Conservation (phyloP, 352 stramenopile species). For the Pythium apleroticum region DNA sequence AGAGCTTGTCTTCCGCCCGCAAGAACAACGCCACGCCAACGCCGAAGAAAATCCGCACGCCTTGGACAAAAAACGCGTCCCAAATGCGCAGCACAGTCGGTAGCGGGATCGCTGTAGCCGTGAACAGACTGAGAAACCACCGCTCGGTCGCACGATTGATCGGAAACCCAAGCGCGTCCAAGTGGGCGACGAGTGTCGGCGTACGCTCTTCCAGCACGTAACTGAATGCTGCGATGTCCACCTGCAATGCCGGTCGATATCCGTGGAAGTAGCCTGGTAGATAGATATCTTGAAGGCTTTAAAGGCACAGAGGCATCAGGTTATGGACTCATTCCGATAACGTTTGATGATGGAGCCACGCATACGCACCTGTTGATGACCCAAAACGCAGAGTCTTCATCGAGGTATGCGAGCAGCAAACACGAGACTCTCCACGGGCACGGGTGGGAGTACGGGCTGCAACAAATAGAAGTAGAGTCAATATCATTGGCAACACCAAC, state of each 20-base stretch:
- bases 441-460: slow-evolving; percentile 68
- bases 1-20: slow-evolving; percentile 64
- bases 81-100: slow-evolving; percentile 80
- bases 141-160: slow-evolving; percentile 58
- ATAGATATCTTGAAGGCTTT: slow-evolving; percentile 64
- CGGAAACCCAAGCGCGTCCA: slow-evolving; percentile 50
- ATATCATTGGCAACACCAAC: neutral
- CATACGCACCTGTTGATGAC: slow-evolving; percentile 75
- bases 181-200: slow-evolving; percentile 51
- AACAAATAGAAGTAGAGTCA: slow-evolving; percentile 2
- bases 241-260: slow-evolving; percentile 65
- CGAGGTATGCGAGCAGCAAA: slow-evolving; percentile 69
- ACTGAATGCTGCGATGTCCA: slow-evolving; percentile 61
- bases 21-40: slow-evolving; percentile 69
- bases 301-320: neutral
- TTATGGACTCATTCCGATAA: no score
- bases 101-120: slow-evolving; percentile 57
- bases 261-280: slow-evolving; percentile 81
- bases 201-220: slow-evolving; percentile 51
- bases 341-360: no score
- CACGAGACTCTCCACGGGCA: slow-evolving; percentile 70
- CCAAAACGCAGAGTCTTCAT: slow-evolving; percentile 82
- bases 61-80: slow-evolving; percentile 78
- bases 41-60: slow-evolving; percentile 68
- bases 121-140: slow-evolving; percentile 82